phyloP scores from a whole-genome alignment of 2,329 filamentous ascomycete genomes.

The Claviceps fusiformis region DNA sequence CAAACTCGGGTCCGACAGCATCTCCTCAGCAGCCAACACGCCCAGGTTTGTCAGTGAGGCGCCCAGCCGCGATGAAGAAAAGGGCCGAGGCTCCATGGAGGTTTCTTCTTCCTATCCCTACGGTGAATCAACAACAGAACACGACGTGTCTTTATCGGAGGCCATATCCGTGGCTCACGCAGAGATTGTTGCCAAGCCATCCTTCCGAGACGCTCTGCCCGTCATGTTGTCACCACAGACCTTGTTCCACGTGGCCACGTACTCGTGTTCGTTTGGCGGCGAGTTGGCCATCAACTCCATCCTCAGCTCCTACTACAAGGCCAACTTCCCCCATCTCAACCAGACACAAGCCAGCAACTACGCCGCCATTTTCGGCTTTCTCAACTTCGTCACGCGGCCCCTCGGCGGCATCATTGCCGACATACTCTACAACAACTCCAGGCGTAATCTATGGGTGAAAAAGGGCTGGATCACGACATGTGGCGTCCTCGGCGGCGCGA shows the following conservation, averaged over 20 bases:
- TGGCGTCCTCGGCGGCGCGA: constrained; percentile 48
- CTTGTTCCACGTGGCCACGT: constrained; percentile 40
- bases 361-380: constrained; percentile 62
- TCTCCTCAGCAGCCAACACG: constrained; percentile 34
- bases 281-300: constrained; percentile 50
- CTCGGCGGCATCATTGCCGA: constrained; percentile 47
- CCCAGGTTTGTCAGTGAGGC: constrained; percentile 34
- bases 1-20: constrained; percentile 26
- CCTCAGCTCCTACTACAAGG: constrained; percentile 43
- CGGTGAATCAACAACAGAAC: constrained; percentile 18
- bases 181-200: constrained; percentile 43
- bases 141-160: constrained; percentile 32
- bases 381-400: constrained; percentile 56
- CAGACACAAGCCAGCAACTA: constrained; percentile 45
- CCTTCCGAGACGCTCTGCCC: constrained; percentile 29
- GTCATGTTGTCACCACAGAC: constrained; percentile 41
- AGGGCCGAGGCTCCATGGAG: background rate
- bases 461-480: constrained; percentile 33
- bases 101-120: constrained; percentile 11
- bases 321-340: constrained; percentile 43
- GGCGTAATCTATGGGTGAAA: constrained; percentile 22
- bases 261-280: constrained; percentile 49
- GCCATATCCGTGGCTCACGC: constrained; percentile 40
- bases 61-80: constrained; percentile 18
- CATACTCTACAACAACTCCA: constrained; percentile 28